Evolutionary conservation across 2,329 filamentous ascomycete species (phyloP), one percentile per base, ranked within the genome.

Genomic region (Akanthomyces uredinophilus): DNA sequence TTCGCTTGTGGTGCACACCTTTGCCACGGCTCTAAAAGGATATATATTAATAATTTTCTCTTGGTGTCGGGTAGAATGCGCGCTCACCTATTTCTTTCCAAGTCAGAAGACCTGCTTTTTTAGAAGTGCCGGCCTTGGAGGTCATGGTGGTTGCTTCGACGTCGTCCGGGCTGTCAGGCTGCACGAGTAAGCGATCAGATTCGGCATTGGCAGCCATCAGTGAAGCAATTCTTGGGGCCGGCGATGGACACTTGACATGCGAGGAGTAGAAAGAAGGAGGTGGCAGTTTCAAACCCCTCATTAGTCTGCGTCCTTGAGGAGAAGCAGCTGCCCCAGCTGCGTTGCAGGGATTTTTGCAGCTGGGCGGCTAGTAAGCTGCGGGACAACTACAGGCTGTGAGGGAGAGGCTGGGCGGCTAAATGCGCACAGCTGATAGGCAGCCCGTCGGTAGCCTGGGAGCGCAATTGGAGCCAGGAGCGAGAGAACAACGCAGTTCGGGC

Each of bases 21-120:
- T 62, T 67, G 65, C 65, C 66, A 66, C 5, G 65, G 64, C 18
- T 62, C 66, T 66, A 13, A 2, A 2, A 20, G 8, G 5, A 24
- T 13, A 3, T 24, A 2, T n/a, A 51, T 46, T 14, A 46, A 37
- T 2, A 7, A 52, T 22, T 10, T 35, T 4, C 5, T 46, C 20
- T 14, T 32, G 16, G 7, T n/a, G 5, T 47, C 46, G 20, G 8
- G 53, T 32, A 35, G n/a, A 6, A 35, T n/a, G 8, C 24, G 27
- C 5, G 43, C 37, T 2, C 27, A 55, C 55, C 46, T 11, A 62
- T 65, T 51, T 66, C 62, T 63, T 62, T 64, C 64, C 64, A 65
- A 8, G 52, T 60, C 37, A 65, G 52, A 24, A 66, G 61, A 24
- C 60, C 22, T 3, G 32, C 22, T 13, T 20, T 43, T 20, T 11